Evolutionary conservation across 1,284 basidiomycete genomes (phyloP), one percentile per base, ranked within the genome.

Genomic region (Irpex sp.): DNA sequence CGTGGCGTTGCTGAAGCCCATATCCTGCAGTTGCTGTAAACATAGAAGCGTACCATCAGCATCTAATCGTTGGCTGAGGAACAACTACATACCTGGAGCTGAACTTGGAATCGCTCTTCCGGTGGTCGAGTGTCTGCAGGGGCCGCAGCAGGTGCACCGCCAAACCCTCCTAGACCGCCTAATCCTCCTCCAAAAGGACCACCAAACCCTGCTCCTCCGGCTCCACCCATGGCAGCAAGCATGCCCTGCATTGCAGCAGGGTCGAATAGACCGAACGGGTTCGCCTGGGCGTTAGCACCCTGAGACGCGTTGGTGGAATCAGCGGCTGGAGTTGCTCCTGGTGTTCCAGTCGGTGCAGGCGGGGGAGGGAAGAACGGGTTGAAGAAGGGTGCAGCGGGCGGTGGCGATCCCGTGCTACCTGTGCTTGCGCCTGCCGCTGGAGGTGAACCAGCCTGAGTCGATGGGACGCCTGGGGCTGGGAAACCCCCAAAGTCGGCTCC

Each of bases 41-140:
- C 17, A 47, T 68, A 58, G 40, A 55, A 31, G 15, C 49, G 38
- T 13, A 37, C 31, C 60, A 63, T 48, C 26, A 17, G 37, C 47
- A 3, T 34, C 40, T 15, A 9, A 6, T 44, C 15, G 48, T 8
- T 19, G 19, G 13, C 11, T 61, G 26, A 44, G 19, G 31, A 56
- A 44, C 9, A 19, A 34, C 31, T 34, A 68, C 83, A 6, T 31
- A 88, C 89, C 82, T 89, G 87, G 9, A 96, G 78, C 74, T 96
- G 93, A 11, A 90, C 87, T 71, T 95, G 91, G 82, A 93, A 97
- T 60, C 94, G 81, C 78, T 96, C 94, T 74, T 96, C 94, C 3
- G 93, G 88, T 9, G 91, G 83, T 70, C 93, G 79, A 2, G 85
- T 78, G 73, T 95, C 92, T 1, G 85, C 78, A 3, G 89, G 84